Evolutionary conservation across 768 basidiomycete species (phyloP).

Genomic region (Mycena rosella): DNA sequence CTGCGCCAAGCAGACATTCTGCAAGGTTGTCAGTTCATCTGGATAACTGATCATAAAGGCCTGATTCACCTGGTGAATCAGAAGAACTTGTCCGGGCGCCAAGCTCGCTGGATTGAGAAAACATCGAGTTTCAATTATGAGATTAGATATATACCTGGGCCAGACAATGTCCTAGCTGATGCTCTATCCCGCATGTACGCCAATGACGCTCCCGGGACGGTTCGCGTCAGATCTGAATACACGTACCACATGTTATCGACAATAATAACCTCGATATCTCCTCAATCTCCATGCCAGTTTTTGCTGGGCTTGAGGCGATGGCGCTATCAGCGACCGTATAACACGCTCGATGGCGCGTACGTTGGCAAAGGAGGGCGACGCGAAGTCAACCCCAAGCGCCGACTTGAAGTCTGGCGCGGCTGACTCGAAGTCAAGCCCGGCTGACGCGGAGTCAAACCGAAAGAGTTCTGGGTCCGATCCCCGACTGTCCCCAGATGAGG

Average conservation of each 20-base stretch:
- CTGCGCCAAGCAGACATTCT: background rate
- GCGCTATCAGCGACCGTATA: too few species aligned
- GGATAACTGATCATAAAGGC: background rate
- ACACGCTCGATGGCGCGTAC: too few species aligned
- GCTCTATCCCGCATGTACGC: background rate
- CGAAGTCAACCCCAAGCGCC: too few species aligned
- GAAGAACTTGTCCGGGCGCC: background rate
- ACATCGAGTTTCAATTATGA: background rate
- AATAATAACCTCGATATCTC: too few species aligned
- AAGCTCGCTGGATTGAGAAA: background rate
- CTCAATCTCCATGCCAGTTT: too few species aligned
- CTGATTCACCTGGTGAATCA: background rate
- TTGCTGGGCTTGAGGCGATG: too few species aligned
- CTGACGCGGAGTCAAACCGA: too few species aligned
- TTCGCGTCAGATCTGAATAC: background rate
- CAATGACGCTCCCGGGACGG: slow-evolving; percentile 1
- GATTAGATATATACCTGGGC: background rate
- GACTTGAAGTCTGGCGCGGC: too few species aligned
- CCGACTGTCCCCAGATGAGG: too few species aligned
- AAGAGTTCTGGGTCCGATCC: too few species aligned
- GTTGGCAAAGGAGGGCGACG: too few species aligned
- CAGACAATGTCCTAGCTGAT: background rate
- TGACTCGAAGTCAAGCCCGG: too few species aligned
- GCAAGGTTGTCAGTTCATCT: background rate
- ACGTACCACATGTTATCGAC: slow-evolving; percentile 5